These are phyloP conservation scores for Pseudonitzschia multiseries DNA, from an alignment of 108 stramenopile genomes.

Conservation along the genomic window DNA sequence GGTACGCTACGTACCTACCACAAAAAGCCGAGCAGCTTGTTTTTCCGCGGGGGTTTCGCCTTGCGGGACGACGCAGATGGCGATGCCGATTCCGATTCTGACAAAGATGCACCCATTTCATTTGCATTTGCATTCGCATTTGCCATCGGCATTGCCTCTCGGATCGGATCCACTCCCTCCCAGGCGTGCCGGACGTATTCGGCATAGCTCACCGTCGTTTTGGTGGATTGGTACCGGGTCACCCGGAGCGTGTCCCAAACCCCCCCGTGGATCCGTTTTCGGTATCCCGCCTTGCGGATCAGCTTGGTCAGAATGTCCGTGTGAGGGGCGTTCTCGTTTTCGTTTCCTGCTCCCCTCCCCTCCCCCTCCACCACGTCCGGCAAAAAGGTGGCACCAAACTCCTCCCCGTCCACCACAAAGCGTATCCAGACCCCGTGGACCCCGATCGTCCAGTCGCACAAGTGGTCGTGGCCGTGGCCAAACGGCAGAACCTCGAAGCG, in stretches of 20 bases:
- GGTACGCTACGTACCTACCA: too few relatives aligned
- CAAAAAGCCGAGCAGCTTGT: too few relatives aligned
- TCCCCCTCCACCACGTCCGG: conserved; percentile 63
- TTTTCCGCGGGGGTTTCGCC: too few relatives aligned
- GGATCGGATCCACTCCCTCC: conserved; percentile 18
- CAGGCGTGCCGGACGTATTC: conserved; percentile 45
- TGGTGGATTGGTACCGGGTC: conserved; percentile 79
- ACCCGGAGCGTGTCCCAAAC: conserved; percentile 53
- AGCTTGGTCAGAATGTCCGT: conserved; percentile 50
- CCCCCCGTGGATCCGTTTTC: conserved; percentile 36
- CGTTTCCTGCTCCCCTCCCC: too few relatives aligned
- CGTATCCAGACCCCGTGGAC: conserved; percentile 75
- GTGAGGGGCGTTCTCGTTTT: conserved; percentile 71
- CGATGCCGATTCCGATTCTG: too few relatives aligned
- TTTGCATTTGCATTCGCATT: too few relatives aligned
- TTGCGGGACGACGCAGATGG: too few relatives aligned
- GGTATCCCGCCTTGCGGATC: conserved; percentile 74
- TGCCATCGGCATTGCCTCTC: too few relatives aligned
- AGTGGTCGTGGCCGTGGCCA: conserved; percentile 51
- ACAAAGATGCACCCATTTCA: too few relatives aligned
- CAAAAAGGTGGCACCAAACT: conserved; percentile 66
- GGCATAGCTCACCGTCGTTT: conserved; percentile 49
- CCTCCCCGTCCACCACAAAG: conserved; percentile 24
- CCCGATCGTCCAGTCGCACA: conserved; percentile 75
- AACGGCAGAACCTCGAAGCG: conserved; percentile 54